Conservation (phyloP, 2,329 filamentous ascomycete species). For the Hypoxylon sp. region DNA sequence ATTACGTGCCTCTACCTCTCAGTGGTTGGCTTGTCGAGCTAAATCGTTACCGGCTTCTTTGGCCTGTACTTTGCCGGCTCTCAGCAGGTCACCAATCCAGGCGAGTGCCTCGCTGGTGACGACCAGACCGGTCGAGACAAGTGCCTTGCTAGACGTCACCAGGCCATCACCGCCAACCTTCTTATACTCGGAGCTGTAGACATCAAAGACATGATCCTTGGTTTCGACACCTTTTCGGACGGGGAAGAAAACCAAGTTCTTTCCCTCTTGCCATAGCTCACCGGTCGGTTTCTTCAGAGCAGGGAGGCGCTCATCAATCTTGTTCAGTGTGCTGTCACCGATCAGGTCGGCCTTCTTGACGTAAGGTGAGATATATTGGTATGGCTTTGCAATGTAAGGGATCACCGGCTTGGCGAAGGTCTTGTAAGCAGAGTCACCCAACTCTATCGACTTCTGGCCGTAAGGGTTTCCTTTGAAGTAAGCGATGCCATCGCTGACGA, state of each 20-base stretch:
- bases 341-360: constrained; percentile 84
- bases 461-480: constrained; percentile 86
- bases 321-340: constrained; percentile 78
- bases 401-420: constrained; percentile 83
- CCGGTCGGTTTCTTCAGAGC: constrained; percentile 81
- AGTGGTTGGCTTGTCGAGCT: constrained; percentile 49
- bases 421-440: constrained; percentile 81
- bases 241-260: constrained; percentile 73
- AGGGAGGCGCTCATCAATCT: constrained; percentile 79
- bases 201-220: constrained; percentile 71
- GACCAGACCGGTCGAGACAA: constrained; percentile 76
- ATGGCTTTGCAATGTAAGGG: constrained; percentile 83
- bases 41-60: constrained; percentile 69
- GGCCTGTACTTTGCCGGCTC: constrained; percentile 73
- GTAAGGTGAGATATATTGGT: constrained; percentile 87
- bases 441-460: constrained; percentile 84
- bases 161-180: constrained; percentile 75
- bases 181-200: constrained; percentile 73
- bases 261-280: constrained; percentile 76
- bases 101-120: constrained; percentile 75
- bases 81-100: constrained; percentile 72
- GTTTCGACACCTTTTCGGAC: constrained; percentile 73
- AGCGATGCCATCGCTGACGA: constrained; percentile 83
- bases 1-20: constrained; percentile 2
- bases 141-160: constrained; percentile 78